Percentiles rank a stretch among this genome's conserved stretches.
These are phyloP conservation scores for Ophiostoma piceae DNA, from an alignment of 2,329 filamentous ascomycete species.

Conservation along the genomic window DNA sequence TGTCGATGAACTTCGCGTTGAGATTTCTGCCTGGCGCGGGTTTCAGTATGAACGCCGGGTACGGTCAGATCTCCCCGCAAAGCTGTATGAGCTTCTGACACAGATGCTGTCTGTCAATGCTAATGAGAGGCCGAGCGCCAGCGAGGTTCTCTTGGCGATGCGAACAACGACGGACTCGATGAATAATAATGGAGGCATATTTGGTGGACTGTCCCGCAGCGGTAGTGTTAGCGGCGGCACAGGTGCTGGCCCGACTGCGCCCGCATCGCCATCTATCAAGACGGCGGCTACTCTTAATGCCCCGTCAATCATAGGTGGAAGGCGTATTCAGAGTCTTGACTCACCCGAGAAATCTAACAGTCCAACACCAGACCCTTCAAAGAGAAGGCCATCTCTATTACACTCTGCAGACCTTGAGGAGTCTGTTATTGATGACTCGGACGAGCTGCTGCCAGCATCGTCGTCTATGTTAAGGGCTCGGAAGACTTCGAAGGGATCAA, in stretches of 20 bases:
- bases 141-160: conserved; percentile 75
- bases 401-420: conserved; percentile 31
- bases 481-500: conserved; percentile 29
- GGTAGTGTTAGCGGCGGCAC: background rate
- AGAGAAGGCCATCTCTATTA: conserved; percentile 20
- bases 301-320: conserved; percentile 35
- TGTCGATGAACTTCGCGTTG: conserved; percentile 72
- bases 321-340: conserved; percentile 52
- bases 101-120: conserved; percentile 74
- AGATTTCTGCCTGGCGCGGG: conserved; percentile 83
- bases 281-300: conserved; percentile 27
- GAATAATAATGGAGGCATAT: conserved; percentile 11
- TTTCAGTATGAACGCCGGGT: conserved; percentile 72
- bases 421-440: conserved; percentile 26
- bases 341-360: conserved; percentile 48
- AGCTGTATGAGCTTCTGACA: conserved; percentile 80
- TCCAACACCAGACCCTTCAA: conserved; percentile 40
- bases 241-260: background rate
- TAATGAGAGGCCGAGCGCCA: conserved; percentile 70
- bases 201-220: conserved; percentile 8
- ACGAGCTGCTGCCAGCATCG: conserved; percentile 27
- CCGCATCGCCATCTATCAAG: conserved; percentile 15
- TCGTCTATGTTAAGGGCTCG: conserved; percentile 26
- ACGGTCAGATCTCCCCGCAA: conserved; percentile 75
- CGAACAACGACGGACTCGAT: conserved; percentile 52